phyloP scores from a whole-genome alignment of 2,329 filamentous ascomycete genomes.

The Ophiostoma himal-ulmi region DNA sequence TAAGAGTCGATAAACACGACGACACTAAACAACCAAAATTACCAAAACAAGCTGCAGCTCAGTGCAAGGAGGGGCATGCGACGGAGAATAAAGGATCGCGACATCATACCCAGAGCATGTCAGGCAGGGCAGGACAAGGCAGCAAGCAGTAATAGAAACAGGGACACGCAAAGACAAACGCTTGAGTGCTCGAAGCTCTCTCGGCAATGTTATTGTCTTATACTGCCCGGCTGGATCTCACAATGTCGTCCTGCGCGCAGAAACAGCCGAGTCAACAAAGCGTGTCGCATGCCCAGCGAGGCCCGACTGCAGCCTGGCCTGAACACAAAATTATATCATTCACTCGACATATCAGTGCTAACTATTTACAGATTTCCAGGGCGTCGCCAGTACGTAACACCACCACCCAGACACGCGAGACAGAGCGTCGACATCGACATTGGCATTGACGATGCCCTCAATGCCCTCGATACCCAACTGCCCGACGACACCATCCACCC shows the following conservation, averaged over 20 bases:
- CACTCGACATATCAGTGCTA: neutral
- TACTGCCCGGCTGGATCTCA: neutral
- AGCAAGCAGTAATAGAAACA: neutral
- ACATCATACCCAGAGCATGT: neutral
- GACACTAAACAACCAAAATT: neutral
- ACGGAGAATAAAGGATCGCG: neutral
- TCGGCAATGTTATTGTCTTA: neutral
- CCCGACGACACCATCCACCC: neutral
- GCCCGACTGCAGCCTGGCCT: neutral
- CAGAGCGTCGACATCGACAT: neutral
- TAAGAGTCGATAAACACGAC: neutral
- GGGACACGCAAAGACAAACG: neutral
- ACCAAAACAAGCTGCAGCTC: neutral
- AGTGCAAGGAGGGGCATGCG: slow-evolving; percentile 3
- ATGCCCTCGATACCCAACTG: neutral
- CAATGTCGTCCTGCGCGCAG: neutral
- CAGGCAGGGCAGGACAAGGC: neutral
- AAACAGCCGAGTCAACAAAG: neutral
- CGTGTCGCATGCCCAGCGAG: neutral
- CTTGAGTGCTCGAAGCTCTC: neutral
- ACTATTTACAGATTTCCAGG: slow-evolving; percentile 19
- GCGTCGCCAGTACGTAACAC: slow-evolving; percentile 23
- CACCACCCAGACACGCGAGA: neutral
- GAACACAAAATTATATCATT: neutral
- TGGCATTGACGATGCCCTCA: neutral